A percentile compares a stretch with the other conserved stretches of the same genome.
phyloP scores from a whole-genome alignment of 2,329 filamentous ascomycete species.

The Apiospora phragmitis region DNA sequence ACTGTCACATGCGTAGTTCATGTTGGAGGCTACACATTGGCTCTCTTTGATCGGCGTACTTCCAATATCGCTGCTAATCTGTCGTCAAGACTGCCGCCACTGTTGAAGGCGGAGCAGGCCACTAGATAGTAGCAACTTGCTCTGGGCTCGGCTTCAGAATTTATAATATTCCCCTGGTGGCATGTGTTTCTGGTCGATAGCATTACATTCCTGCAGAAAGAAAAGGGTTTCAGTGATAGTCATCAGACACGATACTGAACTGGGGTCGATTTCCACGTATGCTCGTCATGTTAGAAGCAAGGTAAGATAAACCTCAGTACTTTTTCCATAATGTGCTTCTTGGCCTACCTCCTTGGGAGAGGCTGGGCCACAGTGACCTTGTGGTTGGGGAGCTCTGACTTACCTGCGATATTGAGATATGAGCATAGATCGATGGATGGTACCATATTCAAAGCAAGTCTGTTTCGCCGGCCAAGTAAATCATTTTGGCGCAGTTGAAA shows the following conservation, averaged over 20 bases:
- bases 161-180: background rate
- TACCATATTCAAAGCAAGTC: background rate
- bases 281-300: background rate
- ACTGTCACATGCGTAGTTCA: background rate
- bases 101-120: background rate
- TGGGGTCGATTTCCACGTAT: background rate
- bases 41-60: background rate
- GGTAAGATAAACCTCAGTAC: background rate
- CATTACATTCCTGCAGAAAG: background rate
- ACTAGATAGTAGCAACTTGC: background rate
- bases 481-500: too few species aligned
- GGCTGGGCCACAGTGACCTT: background rate
- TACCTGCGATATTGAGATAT: background rate
- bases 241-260: too few species aligned
- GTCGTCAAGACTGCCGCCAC: background rate
- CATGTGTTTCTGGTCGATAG: background rate
- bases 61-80: background rate
- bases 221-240: background rate
- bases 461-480: background rate
- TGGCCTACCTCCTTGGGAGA: background rate
- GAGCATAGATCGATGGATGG: background rate
- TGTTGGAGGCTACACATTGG: background rate
- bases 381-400: background rate
- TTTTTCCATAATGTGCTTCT: background rate
- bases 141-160: background rate